These are phyloP conservation scores for Arabis alpina DNA, from an alignment of 345 rosid genomes.

Conservation along the genomic window DNA sequence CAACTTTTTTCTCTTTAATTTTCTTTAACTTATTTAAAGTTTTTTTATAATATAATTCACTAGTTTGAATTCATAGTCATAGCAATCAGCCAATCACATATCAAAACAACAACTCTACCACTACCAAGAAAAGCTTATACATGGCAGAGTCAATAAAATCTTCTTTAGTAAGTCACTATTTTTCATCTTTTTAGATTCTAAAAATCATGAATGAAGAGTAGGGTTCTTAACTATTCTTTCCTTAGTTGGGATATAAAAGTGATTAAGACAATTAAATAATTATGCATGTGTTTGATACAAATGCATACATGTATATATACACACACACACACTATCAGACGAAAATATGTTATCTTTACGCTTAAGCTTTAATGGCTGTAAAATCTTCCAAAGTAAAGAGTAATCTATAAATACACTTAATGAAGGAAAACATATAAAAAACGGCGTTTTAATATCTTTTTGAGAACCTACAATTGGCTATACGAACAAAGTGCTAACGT, in stretches of 20 bases:
- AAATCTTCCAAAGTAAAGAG: no score
- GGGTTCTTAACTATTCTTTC: conserved; percentile 35
- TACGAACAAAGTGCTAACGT: no score
- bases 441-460: no score
- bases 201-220: conserved; percentile 36
- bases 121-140: conserved; percentile 31
- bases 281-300: conserved; percentile 26
- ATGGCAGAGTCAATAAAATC: conserved; percentile 36
- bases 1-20: conserved; percentile 27
- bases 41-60: conserved; percentile 4
- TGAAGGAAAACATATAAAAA: no score
- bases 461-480: no score
- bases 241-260: conserved; percentile 39
- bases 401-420: no score
- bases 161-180: conserved; percentile 32
- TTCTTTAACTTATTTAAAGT: conserved; percentile 12
- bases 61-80: conserved; percentile 40
- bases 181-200: conserved; percentile 36
- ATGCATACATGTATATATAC: neutral
- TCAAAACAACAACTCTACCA: conserved; percentile 46
- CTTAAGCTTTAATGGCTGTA: no score
- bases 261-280: conserved; percentile 26
- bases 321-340: no score
- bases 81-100: conserved; percentile 33
- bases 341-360: no score